Evolutionary conservation across 2,329 filamentous ascomycete genomes (phyloP), one percentile per base, ranked within the genome.

Genomic region (Aquanectria penicillioides): DNA sequence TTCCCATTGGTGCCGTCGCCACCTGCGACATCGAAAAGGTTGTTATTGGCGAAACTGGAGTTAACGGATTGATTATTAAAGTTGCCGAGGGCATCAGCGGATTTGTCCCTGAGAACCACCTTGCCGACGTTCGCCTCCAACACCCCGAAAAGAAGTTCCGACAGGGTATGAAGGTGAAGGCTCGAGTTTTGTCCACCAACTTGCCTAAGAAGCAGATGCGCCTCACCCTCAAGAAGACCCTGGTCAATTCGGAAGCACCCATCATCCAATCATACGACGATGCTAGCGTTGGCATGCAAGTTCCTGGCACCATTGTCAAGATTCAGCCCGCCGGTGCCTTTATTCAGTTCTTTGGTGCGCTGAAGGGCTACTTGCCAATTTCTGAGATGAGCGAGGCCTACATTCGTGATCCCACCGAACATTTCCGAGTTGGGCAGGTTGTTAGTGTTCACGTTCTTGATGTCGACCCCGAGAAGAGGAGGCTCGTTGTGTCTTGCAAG

Each of bases 341-440:
- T 15, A 90, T 99, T 50, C 93, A 97, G 72, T 99, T 98, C 77
- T 99, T 96, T 70, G 93, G 93, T 15, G 78, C 83, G 8, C 82
- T 99, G 17, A 87, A 88, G 64, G 96, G 91, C 8, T 99, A 96
- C 79, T 83, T 99, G 52, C 95, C 95, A 2, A 89, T 97, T 1
- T 92, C 92, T 1, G 94, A 99, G 77, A 99, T 99, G 95, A 98
- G 95, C 73, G 95, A 99, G 74, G 93, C 94, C 10, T 97, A 90
- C 72, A 97, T 99, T 70, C 86, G 90, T 66, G 91, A 97, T 70
- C 93, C 95, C 5, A 87, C 86, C 40, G 89, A 96, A 70, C 94
- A 98, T 76, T 99, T 99, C 80, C 88, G 90, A 29, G 78, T 88
- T 37, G 96, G 95, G 1, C 95, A 99, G 74, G 94, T 97, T 2